phyloP scores from a whole-genome alignment of 805 yeast genomes.

The Blastobotrys muscicola region DNA sequence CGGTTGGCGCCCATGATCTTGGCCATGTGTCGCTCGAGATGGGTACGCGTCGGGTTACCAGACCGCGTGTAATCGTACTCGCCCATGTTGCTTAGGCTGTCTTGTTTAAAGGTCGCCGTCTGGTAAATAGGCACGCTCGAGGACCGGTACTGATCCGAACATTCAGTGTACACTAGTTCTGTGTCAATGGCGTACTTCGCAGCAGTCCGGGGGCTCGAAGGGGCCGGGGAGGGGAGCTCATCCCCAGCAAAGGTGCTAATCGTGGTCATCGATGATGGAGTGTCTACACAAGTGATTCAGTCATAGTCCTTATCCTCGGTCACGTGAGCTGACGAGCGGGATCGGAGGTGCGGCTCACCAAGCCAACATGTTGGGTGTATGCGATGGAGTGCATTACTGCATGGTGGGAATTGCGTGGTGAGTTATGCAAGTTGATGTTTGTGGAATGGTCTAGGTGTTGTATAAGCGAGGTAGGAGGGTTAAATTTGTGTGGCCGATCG shows the following conservation, averaged over 20 bases:
- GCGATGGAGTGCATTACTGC: neutral
- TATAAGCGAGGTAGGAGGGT: no score
- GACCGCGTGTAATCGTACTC: conserved; percentile 82
- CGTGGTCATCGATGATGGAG: neutral
- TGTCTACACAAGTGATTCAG: neutral
- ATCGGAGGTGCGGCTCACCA: neutral
- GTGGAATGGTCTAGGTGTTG: no score
- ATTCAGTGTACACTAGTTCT: conserved; percentile 52
- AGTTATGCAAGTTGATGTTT: no score
- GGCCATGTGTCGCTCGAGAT: conserved; percentile 67
- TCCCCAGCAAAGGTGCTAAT: conserved; percentile 4
- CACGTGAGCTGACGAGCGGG: neutral
- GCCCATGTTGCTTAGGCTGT: conserved; percentile 62
- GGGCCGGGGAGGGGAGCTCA: conserved; percentile 30
- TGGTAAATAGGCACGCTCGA: conserved; percentile 85
- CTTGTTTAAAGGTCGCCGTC: conserved; percentile 89
- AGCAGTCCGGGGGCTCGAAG: conserved; percentile 25
- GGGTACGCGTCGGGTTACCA: conserved; percentile 88
- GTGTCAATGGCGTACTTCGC: conserved; percentile 50
- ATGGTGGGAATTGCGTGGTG: no score
- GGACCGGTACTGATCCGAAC: conserved; percentile 64
- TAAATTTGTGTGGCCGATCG: no score
- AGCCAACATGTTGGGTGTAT: neutral
- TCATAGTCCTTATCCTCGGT: neutral
- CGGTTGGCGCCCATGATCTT: conserved; percentile 69